These are phyloP conservation scores for Lumnitzera racemosa DNA, from an alignment of 345 rosid genomes.

Conservation along the genomic window DNA sequence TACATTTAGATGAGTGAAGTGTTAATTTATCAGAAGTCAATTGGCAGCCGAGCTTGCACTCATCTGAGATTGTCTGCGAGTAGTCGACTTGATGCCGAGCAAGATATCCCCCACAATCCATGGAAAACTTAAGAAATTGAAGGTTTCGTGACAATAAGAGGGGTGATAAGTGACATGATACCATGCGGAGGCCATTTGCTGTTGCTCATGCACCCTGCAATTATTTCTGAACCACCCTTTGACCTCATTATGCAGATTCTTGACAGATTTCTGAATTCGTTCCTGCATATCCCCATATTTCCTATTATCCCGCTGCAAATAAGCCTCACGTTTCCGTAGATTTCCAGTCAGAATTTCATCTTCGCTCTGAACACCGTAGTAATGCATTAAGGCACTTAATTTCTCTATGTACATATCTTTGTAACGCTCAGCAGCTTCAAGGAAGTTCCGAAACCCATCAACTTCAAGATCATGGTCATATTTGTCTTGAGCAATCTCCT, in stretches of 20 bases:
- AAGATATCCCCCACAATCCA: constrained; percentile 68
- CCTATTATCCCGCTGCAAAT: constrained; percentile 70
- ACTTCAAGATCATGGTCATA: constrained; percentile 68
- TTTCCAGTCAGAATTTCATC: constrained; percentile 92
- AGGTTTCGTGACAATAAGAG: constrained; percentile 20
- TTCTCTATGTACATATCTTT: constrained; percentile 58
- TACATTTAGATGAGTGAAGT: no score
- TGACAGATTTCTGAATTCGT: constrained; percentile 45
- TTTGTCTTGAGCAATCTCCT: constrained; percentile 25
- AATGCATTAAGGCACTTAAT: constrained; percentile 51
- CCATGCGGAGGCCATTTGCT: constrained; percentile 80
- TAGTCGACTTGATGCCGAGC: constrained; percentile 46
- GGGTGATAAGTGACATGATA: constrained; percentile 71
- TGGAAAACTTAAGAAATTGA: constrained; percentile 65
- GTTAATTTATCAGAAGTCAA: constrained; percentile 1
- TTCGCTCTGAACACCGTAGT: constrained; percentile 52
- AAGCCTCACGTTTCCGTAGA: constrained; percentile 41
- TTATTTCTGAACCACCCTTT: constrained; percentile 52
- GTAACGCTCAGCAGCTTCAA: constrained; percentile 39
- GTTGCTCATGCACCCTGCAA: constrained; percentile 29
- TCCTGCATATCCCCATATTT: constrained; percentile 74
- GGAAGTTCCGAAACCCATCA: constrained; percentile 44
- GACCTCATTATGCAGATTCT: constrained; percentile 53
- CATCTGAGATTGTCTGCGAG: constrained; percentile 15
- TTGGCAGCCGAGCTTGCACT: background rate